Evolutionary conservation across 352 stramenopile genomes (phyloP), one percentile per base, ranked within the genome.

Genomic region (Phytophthora idaei): DNA sequence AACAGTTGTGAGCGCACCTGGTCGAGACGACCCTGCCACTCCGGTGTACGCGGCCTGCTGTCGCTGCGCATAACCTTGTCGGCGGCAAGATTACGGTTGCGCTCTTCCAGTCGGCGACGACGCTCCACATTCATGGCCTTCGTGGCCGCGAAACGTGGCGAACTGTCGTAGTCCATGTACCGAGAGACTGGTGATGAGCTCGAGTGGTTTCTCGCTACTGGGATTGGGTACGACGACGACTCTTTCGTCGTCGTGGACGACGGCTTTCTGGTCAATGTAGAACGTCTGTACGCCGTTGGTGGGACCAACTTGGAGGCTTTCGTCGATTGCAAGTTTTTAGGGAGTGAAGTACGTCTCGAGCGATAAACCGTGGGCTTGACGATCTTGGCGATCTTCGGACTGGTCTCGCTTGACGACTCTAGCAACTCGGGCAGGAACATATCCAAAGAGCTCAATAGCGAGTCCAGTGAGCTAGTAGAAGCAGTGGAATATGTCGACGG

Each of bases 101-200:
- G 62, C 50, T 81, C 61, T 52, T 81, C 63, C 11, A 77, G 47
- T 17, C 75, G 57, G 25, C 71, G 71, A 15, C 74, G 74, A 9
- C 71, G 74, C 28, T 81, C 67, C 27, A 75, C 17, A 58, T 81
- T 81, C 61, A 52, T 56, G 42, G 71, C 67, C 63, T 79, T 81
- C 6, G 61, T 76, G 37, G 68, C 74, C 10, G 54, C 64, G 29
- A 72, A 81, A n/a, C 71, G 74, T 29, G 67, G 57, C 27, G 74
- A 77, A 21, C 61, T 77, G 6, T 69, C 58, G 53, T 81, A 81
- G 57, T 77, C 61, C 60, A 81, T 64, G 58, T 79, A 81, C 7
- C 74, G 52, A 46, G 71, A 46, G 14, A 57, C 41, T 28, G 49
- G 55, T 37, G 62, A 58, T 39, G 54, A 65, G 7, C 41, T 14